Conservation (phyloP, 1,139 yeast genomes). For the Candida smagusa region DNA sequence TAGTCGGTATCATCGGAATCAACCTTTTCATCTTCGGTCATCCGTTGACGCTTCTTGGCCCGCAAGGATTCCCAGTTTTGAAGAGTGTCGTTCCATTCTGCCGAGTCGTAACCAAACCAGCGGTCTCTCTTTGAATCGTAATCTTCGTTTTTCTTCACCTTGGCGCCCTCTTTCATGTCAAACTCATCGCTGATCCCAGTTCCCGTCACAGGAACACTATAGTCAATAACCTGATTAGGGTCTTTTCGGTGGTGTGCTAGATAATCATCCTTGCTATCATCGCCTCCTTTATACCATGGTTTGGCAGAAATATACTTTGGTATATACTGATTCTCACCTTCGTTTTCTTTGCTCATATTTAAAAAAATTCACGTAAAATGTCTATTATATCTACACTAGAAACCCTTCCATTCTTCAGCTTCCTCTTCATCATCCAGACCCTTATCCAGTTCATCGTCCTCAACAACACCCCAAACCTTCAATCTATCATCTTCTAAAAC, state of each 20-base stretch:
- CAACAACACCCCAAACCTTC: slow-evolving; percentile 59
- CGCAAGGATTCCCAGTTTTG: slow-evolving; percentile 43
- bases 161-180: slow-evolving; percentile 13
- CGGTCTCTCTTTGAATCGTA: slow-evolving; percentile 73
- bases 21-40: slow-evolving; percentile 11
- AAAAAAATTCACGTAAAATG: neutral
- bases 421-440: slow-evolving; percentile 15
- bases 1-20: slow-evolving; percentile 48
- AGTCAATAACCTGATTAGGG: slow-evolving; percentile 26
- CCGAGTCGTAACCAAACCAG: slow-evolving; percentile 71
- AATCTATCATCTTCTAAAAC: slow-evolving; percentile 65
- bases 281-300: slow-evolving; percentile 14
- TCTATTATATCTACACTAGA: slow-evolving; percentile 13
- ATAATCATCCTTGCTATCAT: slow-evolving; percentile 24
- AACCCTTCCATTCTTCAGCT: slow-evolving; percentile 53
- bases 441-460: slow-evolving; percentile 19
- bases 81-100: slow-evolving; percentile 55
- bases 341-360: neutral
- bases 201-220: slow-evolving; percentile 31
- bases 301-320: slow-evolving; percentile 15
- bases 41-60: slow-evolving; percentile 12
- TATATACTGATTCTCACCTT: slow-evolving; percentile 13
- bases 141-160: slow-evolving; percentile 39
- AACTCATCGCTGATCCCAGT: slow-evolving; percentile 33
- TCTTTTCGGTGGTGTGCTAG: slow-evolving; percentile 49